These are phyloP conservation scores for Phytophthora citricola DNA, from an alignment of 352 stramenopile species.

Conservation along the genomic window DNA sequence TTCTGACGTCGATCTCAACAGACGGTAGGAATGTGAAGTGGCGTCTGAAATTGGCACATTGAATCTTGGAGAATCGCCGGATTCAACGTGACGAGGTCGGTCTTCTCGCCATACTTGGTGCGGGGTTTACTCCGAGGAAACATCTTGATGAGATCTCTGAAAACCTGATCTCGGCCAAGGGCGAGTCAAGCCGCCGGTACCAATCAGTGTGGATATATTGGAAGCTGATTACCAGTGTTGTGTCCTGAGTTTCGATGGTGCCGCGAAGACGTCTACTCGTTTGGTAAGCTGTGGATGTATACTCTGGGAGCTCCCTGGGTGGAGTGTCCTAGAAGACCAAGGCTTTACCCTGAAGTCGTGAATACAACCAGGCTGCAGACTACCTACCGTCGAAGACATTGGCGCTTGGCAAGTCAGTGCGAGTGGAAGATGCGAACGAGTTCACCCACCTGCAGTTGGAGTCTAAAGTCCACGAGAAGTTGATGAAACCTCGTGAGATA, in stretches of 20 bases:
- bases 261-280: conserved; percentile 1
- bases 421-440: background rate
- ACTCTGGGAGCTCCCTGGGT: conserved; percentile 7
- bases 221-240: background rate
- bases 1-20: no score
- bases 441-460: background rate
- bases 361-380: conserved; percentile 10
- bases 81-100: background rate
- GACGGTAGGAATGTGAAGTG: background rate
- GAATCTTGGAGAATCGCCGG: conserved; percentile 1
- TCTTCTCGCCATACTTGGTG: no score
- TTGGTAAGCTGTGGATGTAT: conserved; percentile 9
- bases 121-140: conserved; percentile 14
- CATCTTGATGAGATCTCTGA: conserved; percentile 6
- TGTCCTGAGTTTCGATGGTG: conserved; percentile 18
- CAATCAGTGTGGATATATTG: background rate
- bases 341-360: background rate
- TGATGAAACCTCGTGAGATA: conserved; percentile 1
- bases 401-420: background rate
- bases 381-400: conserved; percentile 2
- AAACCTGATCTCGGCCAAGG: conserved; percentile 14
- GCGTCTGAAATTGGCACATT: conserved; percentile 1
- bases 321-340: background rate
- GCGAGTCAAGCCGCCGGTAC: background rate
- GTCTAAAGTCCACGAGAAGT: background rate